phyloP scores from a whole-genome alignment of 2,329 filamentous ascomycete genomes.

The Microsporum ferrugineum region DNA sequence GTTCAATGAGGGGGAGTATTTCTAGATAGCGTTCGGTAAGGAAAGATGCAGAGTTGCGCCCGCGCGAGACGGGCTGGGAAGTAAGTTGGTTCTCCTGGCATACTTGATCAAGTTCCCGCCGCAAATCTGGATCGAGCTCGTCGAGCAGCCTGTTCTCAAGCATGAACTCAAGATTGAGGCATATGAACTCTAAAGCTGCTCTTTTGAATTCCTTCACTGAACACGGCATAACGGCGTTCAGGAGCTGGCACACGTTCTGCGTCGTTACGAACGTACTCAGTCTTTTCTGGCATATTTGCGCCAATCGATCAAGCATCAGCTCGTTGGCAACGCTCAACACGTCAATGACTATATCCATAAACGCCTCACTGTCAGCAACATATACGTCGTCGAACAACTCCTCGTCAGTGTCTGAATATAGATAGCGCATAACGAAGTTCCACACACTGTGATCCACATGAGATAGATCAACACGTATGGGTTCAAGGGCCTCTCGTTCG shows the following conservation, averaged over 20 bases:
- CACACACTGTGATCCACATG: slow-evolving; percentile 68
- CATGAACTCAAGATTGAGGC: slow-evolving; percentile 80
- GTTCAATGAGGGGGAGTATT: slow-evolving; percentile 29
- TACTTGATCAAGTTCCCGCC: slow-evolving; percentile 65
- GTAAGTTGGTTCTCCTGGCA: slow-evolving; percentile 74
- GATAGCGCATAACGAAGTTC: slow-evolving; percentile 61
- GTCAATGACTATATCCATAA: slow-evolving; percentile 80
- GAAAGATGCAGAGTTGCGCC: slow-evolving; percentile 54
- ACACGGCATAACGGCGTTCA: slow-evolving; percentile 78
- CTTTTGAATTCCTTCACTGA: slow-evolving; percentile 78
- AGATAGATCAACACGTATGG: slow-evolving; percentile 64
- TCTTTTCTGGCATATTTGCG: slow-evolving; percentile 75
- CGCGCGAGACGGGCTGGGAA: slow-evolving; percentile 64
- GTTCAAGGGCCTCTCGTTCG: slow-evolving; percentile 32
- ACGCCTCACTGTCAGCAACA: slow-evolving; percentile 62
- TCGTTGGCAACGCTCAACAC: slow-evolving; percentile 86
- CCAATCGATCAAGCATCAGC: slow-evolving; percentile 83
- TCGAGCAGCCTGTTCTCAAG: slow-evolving; percentile 78
- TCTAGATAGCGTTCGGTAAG: slow-evolving; percentile 37
- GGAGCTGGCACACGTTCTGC: slow-evolving; percentile 71
- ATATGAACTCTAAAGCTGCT: slow-evolving; percentile 79
- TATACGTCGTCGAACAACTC: slow-evolving; percentile 72
- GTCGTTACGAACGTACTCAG: slow-evolving; percentile 75
- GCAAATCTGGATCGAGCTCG: slow-evolving; percentile 71
- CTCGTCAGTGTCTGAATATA: slow-evolving; percentile 73